Conservation (phyloP, 345 rosid species). For the Xanthoceras sorbifolium region DNA sequence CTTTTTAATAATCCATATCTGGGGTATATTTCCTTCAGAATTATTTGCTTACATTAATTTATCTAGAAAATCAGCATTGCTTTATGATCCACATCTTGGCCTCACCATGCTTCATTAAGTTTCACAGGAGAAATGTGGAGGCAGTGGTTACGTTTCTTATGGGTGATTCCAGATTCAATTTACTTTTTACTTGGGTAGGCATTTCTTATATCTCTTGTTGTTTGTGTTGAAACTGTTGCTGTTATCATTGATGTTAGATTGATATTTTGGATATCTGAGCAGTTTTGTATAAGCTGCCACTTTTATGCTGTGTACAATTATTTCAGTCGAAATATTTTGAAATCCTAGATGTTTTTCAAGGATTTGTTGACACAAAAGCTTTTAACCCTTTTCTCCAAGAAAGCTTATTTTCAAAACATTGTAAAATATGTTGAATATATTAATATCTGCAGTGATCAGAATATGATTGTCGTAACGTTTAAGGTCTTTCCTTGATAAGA, state of each 20-base stretch:
- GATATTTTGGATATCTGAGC: background rate
- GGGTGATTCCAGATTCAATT: conserved; percentile 36
- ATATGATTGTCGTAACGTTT: background rate
- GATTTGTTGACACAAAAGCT: background rate
- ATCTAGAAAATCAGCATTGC: background rate
- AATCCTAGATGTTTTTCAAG: background rate
- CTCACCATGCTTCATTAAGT: conserved; percentile 13
- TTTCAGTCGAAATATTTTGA: background rate
- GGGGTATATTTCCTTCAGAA: background rate
- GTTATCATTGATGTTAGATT: background rate
- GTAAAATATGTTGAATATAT: background rate
- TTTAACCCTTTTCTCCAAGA: background rate
- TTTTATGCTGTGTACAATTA: background rate
- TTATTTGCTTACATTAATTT: background rate
- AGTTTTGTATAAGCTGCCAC: background rate
- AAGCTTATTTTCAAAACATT: background rate
- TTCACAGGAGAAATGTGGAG: conserved; percentile 50
- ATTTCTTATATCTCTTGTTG: background rate
- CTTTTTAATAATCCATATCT: conserved; percentile 8
- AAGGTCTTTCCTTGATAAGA: background rate
- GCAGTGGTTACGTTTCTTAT: conserved; percentile 37
- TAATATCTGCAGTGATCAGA: background rate
- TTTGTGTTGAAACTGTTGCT: conserved; percentile 2
- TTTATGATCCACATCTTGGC: conserved; percentile 1
- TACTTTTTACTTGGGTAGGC: conserved; percentile 70